Percentiles rank a stretch among this genome's conserved stretches.
These are phyloP conservation scores for Pyrenula aspistea DNA, from an alignment of 495 filamentous ascomycete species.

Conservation along the genomic window DNA sequence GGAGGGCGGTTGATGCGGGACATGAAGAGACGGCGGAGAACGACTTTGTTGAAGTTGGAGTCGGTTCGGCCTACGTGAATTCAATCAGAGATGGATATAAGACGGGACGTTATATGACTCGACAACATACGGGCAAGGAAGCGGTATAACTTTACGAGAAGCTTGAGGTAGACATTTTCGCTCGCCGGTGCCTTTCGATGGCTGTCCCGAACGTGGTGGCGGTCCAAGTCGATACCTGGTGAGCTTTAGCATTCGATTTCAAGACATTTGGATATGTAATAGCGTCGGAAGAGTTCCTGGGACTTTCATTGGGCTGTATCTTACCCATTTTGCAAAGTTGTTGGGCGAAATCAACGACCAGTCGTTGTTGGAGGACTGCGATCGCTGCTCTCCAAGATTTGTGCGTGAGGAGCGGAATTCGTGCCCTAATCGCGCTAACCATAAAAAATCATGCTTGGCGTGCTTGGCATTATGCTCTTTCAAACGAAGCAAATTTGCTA, in stretches of 20 bases:
- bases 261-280: background rate
- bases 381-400: background rate
- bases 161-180: slow-evolving; percentile 95
- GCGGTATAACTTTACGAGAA: slow-evolving; percentile 97
- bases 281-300: background rate
- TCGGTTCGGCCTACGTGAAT: slow-evolving; percentile 73
- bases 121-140: slow-evolving; percentile 96
- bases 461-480: no score
- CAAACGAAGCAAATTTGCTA: no score
- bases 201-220: slow-evolving; percentile 73
- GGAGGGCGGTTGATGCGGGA: slow-evolving; percentile 95
- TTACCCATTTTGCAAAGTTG: background rate
- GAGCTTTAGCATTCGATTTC: background rate
- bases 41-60: slow-evolving; percentile 89
- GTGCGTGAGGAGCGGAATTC: background rate
- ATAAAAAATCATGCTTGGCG: no score
- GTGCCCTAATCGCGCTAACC: no score
- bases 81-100: background rate
- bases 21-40: slow-evolving; percentile 94
- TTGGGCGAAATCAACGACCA: background rate
- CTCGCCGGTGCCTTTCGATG: slow-evolving; percentile 95
- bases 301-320: background rate
- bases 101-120: background rate
- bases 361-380: background rate
- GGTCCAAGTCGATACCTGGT: slow-evolving; percentile 53